Evolutionary conservation across 2,329 filamentous ascomycete species (phyloP).

Genomic region (Fusarium albosuccineum): DNA sequence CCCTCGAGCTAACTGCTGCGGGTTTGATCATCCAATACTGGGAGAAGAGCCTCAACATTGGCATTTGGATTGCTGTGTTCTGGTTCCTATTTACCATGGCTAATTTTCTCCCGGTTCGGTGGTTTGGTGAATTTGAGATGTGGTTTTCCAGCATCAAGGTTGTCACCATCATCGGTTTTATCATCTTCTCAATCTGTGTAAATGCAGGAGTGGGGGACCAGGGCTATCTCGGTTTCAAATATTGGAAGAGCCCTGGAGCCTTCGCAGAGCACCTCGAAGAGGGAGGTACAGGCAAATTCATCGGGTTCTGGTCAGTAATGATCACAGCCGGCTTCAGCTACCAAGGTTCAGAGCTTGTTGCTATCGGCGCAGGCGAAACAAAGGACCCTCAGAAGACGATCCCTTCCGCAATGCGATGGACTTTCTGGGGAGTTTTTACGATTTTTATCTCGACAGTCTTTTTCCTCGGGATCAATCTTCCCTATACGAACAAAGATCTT

Average conservation of each 20-base stretch:
- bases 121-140: constrained; percentile 74
- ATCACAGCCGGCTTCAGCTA: constrained; percentile 81
- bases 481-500: constrained; percentile 73
- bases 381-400: constrained; percentile 82
- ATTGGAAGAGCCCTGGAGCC: constrained; percentile 65
- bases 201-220: constrained; percentile 72
- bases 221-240: constrained; percentile 72
- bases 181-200: constrained; percentile 72
- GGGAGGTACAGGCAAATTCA: constrained; percentile 61
- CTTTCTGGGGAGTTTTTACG: constrained; percentile 77
- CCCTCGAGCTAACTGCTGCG: constrained; percentile 83
- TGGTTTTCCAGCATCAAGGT: constrained; percentile 76
- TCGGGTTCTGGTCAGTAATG: constrained; percentile 75
- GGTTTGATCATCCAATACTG: constrained; percentile 83
- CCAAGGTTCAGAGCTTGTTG: constrained; percentile 79
- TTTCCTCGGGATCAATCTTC: constrained; percentile 79
- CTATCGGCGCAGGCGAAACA: constrained; percentile 82
- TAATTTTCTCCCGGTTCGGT: constrained; percentile 71
- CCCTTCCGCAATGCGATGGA: constrained; percentile 80
- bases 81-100: constrained; percentile 68
- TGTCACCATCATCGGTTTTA: constrained; percentile 72
- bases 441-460: constrained; percentile 79
- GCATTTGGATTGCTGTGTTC: constrained; percentile 81
- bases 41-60: constrained; percentile 76
- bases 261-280: constrained; percentile 45